Percentiles rank a stretch among this genome's conserved stretches.
Conservation (phyloP, 2,329 filamentous ascomycete genomes). For the Penicillium sp. region DNA sequence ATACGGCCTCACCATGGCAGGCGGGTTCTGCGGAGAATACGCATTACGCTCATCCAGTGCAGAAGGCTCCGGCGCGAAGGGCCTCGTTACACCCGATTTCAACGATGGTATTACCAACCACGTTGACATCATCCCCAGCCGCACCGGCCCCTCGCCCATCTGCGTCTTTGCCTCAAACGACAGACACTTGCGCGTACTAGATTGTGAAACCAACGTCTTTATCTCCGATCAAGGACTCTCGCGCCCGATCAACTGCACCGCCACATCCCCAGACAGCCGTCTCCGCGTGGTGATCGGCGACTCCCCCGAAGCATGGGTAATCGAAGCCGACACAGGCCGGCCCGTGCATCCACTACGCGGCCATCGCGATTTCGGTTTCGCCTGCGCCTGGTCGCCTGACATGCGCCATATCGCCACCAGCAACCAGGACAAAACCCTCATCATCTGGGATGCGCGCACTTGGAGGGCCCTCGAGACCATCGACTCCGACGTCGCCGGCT, state of each 20-base stretch:
- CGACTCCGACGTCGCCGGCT: slow-evolving; percentile 44
- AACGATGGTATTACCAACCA: slow-evolving; percentile 56
- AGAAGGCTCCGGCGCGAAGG: slow-evolving; percentile 48
- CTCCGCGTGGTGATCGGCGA: slow-evolving; percentile 45
- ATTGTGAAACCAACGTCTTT: slow-evolving; percentile 47
- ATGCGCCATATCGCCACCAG: slow-evolving; percentile 46
- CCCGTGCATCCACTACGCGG: slow-evolving; percentile 37
- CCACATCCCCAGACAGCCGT: slow-evolving; percentile 42
- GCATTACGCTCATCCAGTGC: slow-evolving; percentile 42
- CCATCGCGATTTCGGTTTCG: slow-evolving; percentile 45
- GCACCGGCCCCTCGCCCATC: slow-evolving; percentile 46
- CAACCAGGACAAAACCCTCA: slow-evolving; percentile 45
- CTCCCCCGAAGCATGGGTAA: slow-evolving; percentile 39
- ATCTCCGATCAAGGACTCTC: slow-evolving; percentile 35
- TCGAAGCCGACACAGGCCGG: slow-evolving; percentile 43
- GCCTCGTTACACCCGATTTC: slow-evolving; percentile 30
- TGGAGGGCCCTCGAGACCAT: slow-evolving; percentile 40
- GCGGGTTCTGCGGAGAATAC: slow-evolving; percentile 57
- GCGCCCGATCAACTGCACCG: slow-evolving; percentile 44
- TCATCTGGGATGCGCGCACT: slow-evolving; percentile 45
- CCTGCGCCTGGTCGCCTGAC: slow-evolving; percentile 46
- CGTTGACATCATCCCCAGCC: slow-evolving; percentile 50
- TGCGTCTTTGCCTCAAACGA: slow-evolving; percentile 58
- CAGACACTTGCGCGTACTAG: slow-evolving; percentile 50
- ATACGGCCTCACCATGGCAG: slow-evolving; percentile 50